Evolutionary conservation across 2,329 filamentous ascomycete genomes (phyloP).

Genomic region (Sclerotinia trifoliorum): DNA sequence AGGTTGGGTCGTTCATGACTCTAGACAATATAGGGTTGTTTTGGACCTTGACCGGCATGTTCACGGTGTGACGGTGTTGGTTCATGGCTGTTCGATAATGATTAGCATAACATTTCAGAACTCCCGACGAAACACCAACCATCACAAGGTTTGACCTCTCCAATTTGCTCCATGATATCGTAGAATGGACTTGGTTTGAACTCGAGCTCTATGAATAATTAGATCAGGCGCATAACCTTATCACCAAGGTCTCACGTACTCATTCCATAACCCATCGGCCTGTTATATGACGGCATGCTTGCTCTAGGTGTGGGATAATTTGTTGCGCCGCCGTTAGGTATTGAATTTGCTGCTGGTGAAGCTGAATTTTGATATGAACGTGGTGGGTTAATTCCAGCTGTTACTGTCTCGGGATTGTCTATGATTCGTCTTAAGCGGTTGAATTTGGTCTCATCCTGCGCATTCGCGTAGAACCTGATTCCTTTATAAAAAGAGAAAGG

Average conservation of each 20-base stretch:
- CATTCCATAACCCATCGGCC: constrained; percentile 11
- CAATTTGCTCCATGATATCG: constrained; percentile 62
- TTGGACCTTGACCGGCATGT: constrained; percentile 57
- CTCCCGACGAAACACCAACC: constrained; percentile 51
- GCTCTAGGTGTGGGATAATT: not conserved
- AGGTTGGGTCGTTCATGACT: constrained; percentile 31
- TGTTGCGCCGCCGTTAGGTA: constrained; percentile 10
- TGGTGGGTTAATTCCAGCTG: not conserved
- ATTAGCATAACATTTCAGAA: constrained; percentile 18
- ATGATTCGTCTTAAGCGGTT: constrained; percentile 36
- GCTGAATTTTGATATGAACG: constrained; percentile 22
- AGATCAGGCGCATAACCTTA: constrained; percentile 20
- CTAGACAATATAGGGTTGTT: constrained; percentile 43
- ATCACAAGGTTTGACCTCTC: constrained; percentile 66
- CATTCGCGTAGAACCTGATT: constrained; percentile 30
- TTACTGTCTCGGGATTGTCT: constrained; percentile 27
- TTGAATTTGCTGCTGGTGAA: constrained; percentile 26
- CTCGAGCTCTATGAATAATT: constrained; percentile 41
- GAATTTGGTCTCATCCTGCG: constrained; percentile 32
- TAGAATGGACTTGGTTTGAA: constrained; percentile 89
- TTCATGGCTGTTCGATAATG: constrained; percentile 36
- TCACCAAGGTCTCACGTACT: constrained; percentile 18
- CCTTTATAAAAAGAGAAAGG: constrained; percentile 26
- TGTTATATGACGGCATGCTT: constrained; percentile 22
- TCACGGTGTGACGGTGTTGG: constrained; percentile 46